Percentiles rank a stretch among this genome's conserved stretches.
Evolutionary conservation across 1,139 yeast species (phyloP).

Genomic region (Nakaseomyces nivariensis): DNA sequence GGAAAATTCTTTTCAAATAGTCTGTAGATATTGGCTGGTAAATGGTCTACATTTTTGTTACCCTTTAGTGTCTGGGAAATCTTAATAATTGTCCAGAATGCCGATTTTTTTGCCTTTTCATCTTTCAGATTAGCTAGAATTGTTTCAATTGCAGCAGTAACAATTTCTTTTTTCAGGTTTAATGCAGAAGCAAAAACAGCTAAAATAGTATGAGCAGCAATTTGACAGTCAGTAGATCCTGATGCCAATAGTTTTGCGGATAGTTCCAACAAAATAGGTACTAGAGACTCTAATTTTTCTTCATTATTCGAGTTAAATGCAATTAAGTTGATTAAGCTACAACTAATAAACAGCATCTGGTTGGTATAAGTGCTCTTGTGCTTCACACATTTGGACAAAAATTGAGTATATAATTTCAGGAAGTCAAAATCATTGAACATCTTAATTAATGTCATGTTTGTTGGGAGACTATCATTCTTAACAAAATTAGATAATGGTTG

Average conservation of each 20-base stretch:
- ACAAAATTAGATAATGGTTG: slow-evolving; percentile 62
- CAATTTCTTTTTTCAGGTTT: slow-evolving; percentile 53
- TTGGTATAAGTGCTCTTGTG: slow-evolving; percentile 54
- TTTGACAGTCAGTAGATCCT: slow-evolving; percentile 53
- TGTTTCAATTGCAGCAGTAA: slow-evolving; percentile 61
- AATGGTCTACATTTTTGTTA: slow-evolving; percentile 31
- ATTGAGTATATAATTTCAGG: slow-evolving; percentile 54
- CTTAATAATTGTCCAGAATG: slow-evolving; percentile 32
- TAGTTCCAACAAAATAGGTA: slow-evolving; percentile 50
- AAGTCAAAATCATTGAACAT: slow-evolving; percentile 64
- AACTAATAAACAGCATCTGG: slow-evolving; percentile 70
- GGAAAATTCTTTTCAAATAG: slow-evolving; percentile 22
- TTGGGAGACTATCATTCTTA: slow-evolving; percentile 53
- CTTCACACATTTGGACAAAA: slow-evolving; percentile 44
- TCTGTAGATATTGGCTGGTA: slow-evolving; percentile 31
- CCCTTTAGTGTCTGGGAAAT: slow-evolving; percentile 34
- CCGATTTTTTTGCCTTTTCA: slow-evolving; percentile 33
- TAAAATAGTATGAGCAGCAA: slow-evolving; percentile 73
- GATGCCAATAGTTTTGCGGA: slow-evolving; percentile 46
- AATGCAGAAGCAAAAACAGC: slow-evolving; percentile 70
- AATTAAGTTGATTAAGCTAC: slow-evolving; percentile 57
- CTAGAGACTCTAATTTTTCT: slow-evolving; percentile 31
- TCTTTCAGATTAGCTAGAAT: slow-evolving; percentile 41
- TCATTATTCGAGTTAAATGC: slow-evolving; percentile 38
- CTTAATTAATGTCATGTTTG: slow-evolving; percentile 60